Evolutionary conservation across 2,329 filamentous ascomycete genomes (phyloP).

Genomic region (Pestalotiopsis sp.): DNA sequence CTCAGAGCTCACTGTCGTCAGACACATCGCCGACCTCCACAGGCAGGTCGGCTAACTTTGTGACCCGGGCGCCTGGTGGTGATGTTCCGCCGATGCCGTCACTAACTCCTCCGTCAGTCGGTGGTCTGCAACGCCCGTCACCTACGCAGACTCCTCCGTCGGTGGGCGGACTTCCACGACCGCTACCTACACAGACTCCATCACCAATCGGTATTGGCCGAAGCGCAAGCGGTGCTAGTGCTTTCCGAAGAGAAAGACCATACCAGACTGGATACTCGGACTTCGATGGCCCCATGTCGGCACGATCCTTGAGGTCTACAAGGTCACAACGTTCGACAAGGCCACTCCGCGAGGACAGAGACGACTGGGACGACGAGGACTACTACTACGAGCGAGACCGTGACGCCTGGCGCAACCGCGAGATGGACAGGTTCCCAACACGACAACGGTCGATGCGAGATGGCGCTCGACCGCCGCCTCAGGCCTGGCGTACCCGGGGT

Average conservation of each 20-base stretch:
- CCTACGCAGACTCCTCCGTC: neutral
- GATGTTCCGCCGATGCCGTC: neutral
- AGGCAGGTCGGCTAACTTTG: neutral
- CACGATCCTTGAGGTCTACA: conserved; percentile 6
- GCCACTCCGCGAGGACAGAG: conserved; percentile 8
- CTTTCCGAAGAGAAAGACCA: neutral
- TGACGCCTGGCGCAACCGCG: conserved; percentile 7
- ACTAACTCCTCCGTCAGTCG: neutral
- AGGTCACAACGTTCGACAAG: conserved; percentile 1
- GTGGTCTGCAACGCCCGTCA: neutral
- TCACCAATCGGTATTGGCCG: neutral
- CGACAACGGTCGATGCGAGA: conserved; percentile 2
- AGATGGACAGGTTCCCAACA: neutral
- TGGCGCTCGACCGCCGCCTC: neutral
- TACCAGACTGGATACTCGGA: conserved; percentile 6
- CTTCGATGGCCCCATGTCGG: conserved; percentile 3
- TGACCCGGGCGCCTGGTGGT: neutral
- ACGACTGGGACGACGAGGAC: conserved; percentile 13
- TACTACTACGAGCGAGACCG: conserved; percentile 11
- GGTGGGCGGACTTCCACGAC: neutral
- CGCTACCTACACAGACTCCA: neutral
- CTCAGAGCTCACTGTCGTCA: neutral
- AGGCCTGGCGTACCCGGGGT: conserved; percentile 1
- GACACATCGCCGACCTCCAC: neutral
- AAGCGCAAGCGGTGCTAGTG: neutral